phyloP scores from a whole-genome alignment of 345 rosid species.

The Aethionema arabicum region DNA sequence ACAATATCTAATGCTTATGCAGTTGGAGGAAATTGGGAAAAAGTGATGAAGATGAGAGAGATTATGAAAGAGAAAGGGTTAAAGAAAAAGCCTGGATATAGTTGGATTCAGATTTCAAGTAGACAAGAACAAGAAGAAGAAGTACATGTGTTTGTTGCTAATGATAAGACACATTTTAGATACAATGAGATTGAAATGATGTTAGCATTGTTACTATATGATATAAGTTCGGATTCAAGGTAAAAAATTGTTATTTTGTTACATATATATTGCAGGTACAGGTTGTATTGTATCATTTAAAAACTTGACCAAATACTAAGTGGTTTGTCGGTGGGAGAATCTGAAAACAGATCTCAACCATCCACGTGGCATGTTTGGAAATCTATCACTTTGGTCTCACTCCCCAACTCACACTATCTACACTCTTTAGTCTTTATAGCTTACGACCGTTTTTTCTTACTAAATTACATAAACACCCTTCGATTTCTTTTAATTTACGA shows the following conservation, averaged over 20 bases:
- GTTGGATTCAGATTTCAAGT: conserved; percentile 52
- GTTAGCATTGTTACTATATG: conserved; percentile 40
- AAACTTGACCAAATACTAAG: background rate
- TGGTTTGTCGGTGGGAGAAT: conserved; percentile 39
- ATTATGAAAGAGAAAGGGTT: conserved; percentile 54
- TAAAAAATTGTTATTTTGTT: background rate
- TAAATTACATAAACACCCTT: background rate
- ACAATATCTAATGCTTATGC: conserved; percentile 58
- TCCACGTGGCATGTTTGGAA: conserved; percentile 18
- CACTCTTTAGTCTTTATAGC: background rate
- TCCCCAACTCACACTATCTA: background rate
- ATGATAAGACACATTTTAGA: conserved; percentile 46
- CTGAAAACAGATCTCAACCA: conserved; percentile 21
- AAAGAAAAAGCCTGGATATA: conserved; percentile 55
- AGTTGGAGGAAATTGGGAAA: conserved; percentile 48
- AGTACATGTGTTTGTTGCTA: conserved; percentile 49
- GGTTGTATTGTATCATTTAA: background rate
- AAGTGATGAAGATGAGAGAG: conserved; percentile 46
- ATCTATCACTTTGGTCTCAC: conserved; percentile 3
- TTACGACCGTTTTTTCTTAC: background rate
- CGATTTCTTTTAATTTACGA: background rate
- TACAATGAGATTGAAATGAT: conserved; percentile 34
- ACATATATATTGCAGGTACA: background rate
- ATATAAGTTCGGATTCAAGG: conserved; percentile 21
- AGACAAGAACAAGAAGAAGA: conserved; percentile 35